phyloP scores from a whole-genome alignment of 805 yeast genomes.

The Naumovozyma baii region DNA sequence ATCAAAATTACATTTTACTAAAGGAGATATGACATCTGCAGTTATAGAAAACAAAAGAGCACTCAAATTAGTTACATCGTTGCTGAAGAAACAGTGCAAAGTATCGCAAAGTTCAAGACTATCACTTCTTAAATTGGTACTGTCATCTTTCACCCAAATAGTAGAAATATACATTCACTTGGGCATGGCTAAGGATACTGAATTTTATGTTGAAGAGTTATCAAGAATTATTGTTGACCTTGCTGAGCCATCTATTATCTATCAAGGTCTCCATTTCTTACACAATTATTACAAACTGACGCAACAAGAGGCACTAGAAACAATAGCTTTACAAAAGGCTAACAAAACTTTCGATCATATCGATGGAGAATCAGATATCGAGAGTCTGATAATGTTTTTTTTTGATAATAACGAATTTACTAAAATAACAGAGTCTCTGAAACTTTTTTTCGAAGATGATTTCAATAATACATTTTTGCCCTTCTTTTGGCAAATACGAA shows the following conservation, averaged over 20 bases:
- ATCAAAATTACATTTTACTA: slow-evolving; percentile 14
- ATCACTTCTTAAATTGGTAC: slow-evolving; percentile 30
- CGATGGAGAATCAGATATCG: slow-evolving; percentile 21
- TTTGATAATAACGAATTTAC: slow-evolving; percentile 15
- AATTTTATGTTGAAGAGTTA: slow-evolving; percentile 45
- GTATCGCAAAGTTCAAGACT: slow-evolving; percentile 29
- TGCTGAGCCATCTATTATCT: slow-evolving; percentile 22
- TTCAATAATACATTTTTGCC: slow-evolving; percentile 8
- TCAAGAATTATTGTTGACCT: slow-evolving; percentile 30
- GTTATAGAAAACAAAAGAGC: slow-evolving; percentile 38
- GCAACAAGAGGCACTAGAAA: slow-evolving; percentile 9
- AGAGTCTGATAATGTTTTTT: slow-evolving; percentile 14
- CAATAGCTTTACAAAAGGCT: slow-evolving; percentile 7
- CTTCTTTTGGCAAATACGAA: slow-evolving; percentile 17
- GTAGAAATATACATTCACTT: slow-evolving; percentile 35
- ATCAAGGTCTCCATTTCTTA: slow-evolving; percentile 12
- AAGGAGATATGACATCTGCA: slow-evolving; percentile 14
- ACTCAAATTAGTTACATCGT: slow-evolving; percentile 43
- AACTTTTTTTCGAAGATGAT: slow-evolving; percentile 10
- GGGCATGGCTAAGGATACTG: slow-evolving; percentile 52
- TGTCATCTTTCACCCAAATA: slow-evolving; percentile 33
- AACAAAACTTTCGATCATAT: slow-evolving; percentile 20
- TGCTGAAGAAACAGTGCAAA: slow-evolving; percentile 35
- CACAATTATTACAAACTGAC: slow-evolving; percentile 17
- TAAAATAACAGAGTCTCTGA: slow-evolving; percentile 13